These are phyloP conservation scores for Solanum habrochaites DNA, from an alignment of 257 asterid species.

Conservation along the genomic window DNA sequence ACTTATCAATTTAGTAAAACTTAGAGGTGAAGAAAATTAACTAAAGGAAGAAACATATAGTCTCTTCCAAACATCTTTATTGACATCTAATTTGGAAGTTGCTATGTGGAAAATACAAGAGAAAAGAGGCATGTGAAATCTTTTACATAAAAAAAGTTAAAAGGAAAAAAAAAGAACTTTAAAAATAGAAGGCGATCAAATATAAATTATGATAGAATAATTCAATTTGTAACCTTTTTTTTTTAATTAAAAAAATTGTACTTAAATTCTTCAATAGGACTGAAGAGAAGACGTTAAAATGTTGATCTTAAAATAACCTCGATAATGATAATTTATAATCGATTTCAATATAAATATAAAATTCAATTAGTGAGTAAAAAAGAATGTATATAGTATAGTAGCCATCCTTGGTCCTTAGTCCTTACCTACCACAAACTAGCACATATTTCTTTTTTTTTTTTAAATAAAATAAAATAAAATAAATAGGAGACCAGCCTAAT, in stretches of 20 bases:
- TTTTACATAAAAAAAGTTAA: not conserved
- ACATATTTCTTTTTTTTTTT: not conserved
- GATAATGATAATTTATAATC: not conserved
- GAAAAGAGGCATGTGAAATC: not conserved
- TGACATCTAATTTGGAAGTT: not conserved
- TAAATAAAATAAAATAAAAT: not conserved
- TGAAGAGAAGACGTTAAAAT: not conserved
- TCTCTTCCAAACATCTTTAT: not conserved
- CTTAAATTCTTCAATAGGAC: not conserved
- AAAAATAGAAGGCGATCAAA: not conserved
- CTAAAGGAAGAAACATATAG: conserved; percentile 11
- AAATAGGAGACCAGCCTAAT: not conserved
- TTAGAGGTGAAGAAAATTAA: conserved; percentile 31
- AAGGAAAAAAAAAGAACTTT: not conserved
- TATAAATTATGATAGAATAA: not conserved
- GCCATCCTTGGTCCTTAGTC: not conserved
- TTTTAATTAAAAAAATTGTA: fast-evolving
- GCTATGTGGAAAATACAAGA: not conserved
- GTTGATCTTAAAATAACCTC: fast-evolving
- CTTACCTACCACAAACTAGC: not conserved
- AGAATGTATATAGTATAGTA: not conserved
- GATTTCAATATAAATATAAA: not conserved
- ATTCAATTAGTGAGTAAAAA: not conserved
- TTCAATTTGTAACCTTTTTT: not conserved
- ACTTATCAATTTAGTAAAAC: not conserved